A percentile compares a stretch with the other conserved stretches of the same genome.
phyloP scores from a whole-genome alignment of 2,329 filamentous ascomycete species.

The Aspergillus spinulosporus region DNA sequence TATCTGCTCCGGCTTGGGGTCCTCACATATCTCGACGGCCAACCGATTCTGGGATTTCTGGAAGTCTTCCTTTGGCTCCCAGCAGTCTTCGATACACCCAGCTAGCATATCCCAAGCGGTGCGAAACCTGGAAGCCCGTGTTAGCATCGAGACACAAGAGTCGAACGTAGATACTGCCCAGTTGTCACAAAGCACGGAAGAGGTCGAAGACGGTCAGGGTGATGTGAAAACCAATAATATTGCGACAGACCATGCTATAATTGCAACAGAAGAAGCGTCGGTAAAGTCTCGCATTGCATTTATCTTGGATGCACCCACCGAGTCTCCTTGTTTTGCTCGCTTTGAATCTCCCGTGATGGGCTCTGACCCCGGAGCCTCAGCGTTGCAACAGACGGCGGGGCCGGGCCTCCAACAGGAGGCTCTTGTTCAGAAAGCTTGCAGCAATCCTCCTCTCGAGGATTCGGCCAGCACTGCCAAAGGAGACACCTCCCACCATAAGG shows the following conservation, averaged over 20 bases:
- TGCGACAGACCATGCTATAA: not conserved
- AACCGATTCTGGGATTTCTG: constrained; percentile 61
- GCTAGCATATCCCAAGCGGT: constrained; percentile 63
- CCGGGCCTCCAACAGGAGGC: constrained; percentile 23
- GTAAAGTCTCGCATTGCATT: constrained; percentile 20
- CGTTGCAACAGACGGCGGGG: constrained; percentile 32
- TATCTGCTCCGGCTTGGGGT: constrained; percentile 55
- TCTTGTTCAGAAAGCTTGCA: constrained; percentile 61
- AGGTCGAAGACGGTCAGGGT: not conserved
- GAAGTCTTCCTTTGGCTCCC: constrained; percentile 68
- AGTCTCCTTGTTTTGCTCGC: constrained; percentile 14
- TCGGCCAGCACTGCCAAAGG: constrained; percentile 59
- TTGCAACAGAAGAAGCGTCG: constrained; percentile 9
- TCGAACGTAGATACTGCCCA: constrained; percentile 24
- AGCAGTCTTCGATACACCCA: constrained; percentile 64
- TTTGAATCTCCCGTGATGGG: constrained; percentile 31
- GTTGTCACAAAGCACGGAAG: not conserved
- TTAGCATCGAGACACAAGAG: constrained; percentile 48
- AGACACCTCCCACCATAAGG: constrained; percentile 68
- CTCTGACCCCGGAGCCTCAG: constrained; percentile 20
- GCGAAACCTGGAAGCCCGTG: constrained; percentile 57
- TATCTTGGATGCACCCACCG: constrained; percentile 19
- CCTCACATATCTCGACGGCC: constrained; percentile 51
- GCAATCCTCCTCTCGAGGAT: constrained; percentile 68
- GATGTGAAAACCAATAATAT: not conserved